Base-by-base conservation (phyloP, 225 moss, liverwort and hornwort genomes). In the Takakia lepidozioides region DNA sequence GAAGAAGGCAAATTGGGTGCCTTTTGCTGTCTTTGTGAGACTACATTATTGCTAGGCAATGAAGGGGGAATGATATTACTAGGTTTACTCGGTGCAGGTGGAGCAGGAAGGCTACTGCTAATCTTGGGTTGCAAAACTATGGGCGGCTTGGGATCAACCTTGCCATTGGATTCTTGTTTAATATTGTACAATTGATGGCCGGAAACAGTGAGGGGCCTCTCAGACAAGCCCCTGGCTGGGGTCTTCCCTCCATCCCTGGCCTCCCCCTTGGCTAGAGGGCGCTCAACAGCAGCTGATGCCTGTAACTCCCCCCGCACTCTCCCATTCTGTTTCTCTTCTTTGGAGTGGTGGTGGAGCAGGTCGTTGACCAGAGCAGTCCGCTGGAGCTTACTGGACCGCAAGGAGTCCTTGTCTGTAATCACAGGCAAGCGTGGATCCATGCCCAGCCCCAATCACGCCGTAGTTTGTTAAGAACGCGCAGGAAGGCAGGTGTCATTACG, bases 381-480 rank as follows among this genome's bases (percentile, higher is more conserved):
- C 58, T 87, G 87, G 64, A 91, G 91, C 85, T 98, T 98, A 83
- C 91, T 91, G 83, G 87, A 83, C 85, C 91, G 98, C 75, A 75
- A 66, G 49, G 79, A 80, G 72, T 98, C 95, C 85, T 91, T 98
- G 82, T 98, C 98, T 91, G 95, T 87, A 72, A n/a, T 63, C 89
- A 84, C 65, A 82, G 83, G 78, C 80, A 88, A 89, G 81, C 82
- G 68, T 70, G 77, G 78, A 76, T 74, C 85, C 82, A 78, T 72
- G 63, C 70, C 70, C 90, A 75, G 66, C 69, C 68, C 86, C 74
- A 73, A 85, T 83, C 70, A 73, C 73, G 72, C 78, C 61, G 63
- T 74, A 62, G 46, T 68, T 55, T 68, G 78, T 84, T 73, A 86
- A 82, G 70, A 77, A 66, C 68, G 58, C 71, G 27, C 29, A n/a